These are phyloP conservation scores for Coniosporium tulheliwenetii DNA, from an alignment of 2,329 filamentous ascomycete species.

Conservation along the genomic window DNA sequence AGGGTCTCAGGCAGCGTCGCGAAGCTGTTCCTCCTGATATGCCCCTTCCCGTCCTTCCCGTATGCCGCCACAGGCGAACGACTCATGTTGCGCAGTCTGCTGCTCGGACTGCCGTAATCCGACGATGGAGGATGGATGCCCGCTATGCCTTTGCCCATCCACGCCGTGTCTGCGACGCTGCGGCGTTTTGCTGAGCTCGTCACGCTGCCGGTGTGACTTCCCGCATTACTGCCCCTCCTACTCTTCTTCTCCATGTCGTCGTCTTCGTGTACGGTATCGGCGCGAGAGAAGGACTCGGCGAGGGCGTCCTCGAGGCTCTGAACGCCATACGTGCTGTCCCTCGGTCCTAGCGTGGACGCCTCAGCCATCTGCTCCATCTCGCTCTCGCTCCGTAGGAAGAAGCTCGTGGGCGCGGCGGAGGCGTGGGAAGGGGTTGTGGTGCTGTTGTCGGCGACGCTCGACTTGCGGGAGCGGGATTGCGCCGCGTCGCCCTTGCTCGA, in stretches of 20 bases:
- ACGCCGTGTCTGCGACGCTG: background rate
- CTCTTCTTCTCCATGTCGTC: conserved; percentile 11
- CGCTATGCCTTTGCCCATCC: conserved; percentile 7
- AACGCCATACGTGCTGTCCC: conserved; percentile 38
- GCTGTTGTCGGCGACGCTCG: background rate
- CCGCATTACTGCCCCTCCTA: conserved; percentile 15
- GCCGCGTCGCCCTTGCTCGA: background rate
- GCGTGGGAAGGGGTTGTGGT: background rate
- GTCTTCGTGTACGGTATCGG: conserved; percentile 9
- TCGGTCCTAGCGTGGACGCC: conserved; percentile 3
- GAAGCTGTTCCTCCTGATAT: conserved; percentile 1
- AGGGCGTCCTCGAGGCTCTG: conserved; percentile 40
- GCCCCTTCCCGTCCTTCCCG: background rate
- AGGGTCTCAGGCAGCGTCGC: conserved; percentile 20
- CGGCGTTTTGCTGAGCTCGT: conserved; percentile 5
- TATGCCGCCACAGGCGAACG: background rate
- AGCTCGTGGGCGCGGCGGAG: conserved; percentile 33
- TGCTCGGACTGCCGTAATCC: no score
- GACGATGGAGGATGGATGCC: no score
- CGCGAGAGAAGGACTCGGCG: conserved; percentile 19
- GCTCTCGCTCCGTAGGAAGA: conserved; percentile 42
- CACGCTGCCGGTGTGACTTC: conserved; percentile 11
- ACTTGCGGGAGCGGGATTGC: background rate
- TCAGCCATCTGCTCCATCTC: conserved; percentile 24
- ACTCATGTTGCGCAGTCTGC: background rate